A percentile compares a stretch with the other conserved stretches of the same genome.
Conservation (phyloP, 176 grass and related monocot species). For the Juncus inflexus region DNA sequence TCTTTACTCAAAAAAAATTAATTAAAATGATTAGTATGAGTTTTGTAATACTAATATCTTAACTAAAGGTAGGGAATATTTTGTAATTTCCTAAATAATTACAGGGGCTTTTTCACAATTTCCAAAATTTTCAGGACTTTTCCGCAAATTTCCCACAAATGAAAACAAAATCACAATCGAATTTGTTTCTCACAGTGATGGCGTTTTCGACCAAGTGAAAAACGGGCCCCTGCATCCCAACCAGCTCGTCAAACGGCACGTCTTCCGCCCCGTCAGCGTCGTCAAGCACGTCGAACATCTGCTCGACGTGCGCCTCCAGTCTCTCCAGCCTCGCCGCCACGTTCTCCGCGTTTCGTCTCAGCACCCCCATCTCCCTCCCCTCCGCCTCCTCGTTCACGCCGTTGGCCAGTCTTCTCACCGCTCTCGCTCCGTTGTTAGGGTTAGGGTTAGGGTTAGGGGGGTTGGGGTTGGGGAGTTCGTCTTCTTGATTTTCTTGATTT, state of each 20-base stretch:
- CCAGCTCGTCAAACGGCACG: constrained; percentile 96
- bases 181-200: constrained; percentile 62
- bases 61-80: no score
- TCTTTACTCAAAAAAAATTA: no score
- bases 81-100: no score
- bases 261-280: constrained; percentile 98
- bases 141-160: no score
- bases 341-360: constrained; percentile 97
- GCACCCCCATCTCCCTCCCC: constrained; percentile 77
- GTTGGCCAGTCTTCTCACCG: constrained; percentile 81
- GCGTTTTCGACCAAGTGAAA: constrained; percentile 99
- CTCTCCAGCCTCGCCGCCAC: constrained; percentile 93
- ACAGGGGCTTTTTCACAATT: no score
- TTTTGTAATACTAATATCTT: no score
- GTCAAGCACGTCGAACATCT: constrained; percentile 98
- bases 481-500: constrained; percentile 63
- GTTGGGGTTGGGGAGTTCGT: constrained; percentile 75
- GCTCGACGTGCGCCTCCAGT: constrained; percentile 96
- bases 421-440: constrained; percentile 88
- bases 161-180: not conserved
- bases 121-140: not conserved
- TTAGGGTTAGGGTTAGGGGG: constrained; percentile 16
- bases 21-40: no score
- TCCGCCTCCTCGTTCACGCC: constrained; percentile 68
- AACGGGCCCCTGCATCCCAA: constrained; percentile 98